A percentile compares a stretch with the other conserved stretches of the same genome.
phyloP scores from a whole-genome alignment of 805 yeast genomes.

The Teunomyces stri region DNA sequence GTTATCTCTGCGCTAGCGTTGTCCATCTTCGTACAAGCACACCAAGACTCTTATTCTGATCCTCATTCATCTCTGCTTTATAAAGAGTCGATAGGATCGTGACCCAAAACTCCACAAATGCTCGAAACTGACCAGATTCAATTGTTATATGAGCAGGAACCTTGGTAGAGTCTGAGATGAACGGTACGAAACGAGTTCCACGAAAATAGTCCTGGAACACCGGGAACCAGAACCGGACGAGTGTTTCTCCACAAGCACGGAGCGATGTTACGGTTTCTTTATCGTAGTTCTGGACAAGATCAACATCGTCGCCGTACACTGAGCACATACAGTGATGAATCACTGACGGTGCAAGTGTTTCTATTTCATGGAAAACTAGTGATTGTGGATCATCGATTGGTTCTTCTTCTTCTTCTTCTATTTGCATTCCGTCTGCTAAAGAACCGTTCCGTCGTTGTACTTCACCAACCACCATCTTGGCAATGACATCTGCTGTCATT shows the following conservation, averaged over 20 bases:
- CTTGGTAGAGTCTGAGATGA: conserved; percentile 14
- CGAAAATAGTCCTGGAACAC: conserved; percentile 54
- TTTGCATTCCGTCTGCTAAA: too few relatives aligned
- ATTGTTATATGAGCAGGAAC: conserved; percentile 13
- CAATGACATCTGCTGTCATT: conserved; percentile 47
- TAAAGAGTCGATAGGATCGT: conserved; percentile 44
- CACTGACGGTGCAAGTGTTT: conserved; percentile 43
- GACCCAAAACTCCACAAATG: conserved; percentile 54
- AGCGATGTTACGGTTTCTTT: conserved; percentile 32
- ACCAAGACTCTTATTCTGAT: conserved; percentile 22
- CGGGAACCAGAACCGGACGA: conserved; percentile 52
- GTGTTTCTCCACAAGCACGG: conserved; percentile 39
- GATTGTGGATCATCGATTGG: background rate
- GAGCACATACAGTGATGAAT: conserved; percentile 50
- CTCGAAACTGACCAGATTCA: conserved; percentile 19
- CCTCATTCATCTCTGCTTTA: conserved; percentile 21
- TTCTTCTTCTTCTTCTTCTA: too few relatives aligned
- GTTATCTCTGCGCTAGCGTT: background rate
- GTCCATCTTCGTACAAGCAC: conserved; percentile 15
- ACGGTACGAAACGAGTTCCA: conserved; percentile 14
- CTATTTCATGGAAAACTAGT: conserved; percentile 1
- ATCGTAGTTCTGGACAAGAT: conserved; percentile 47
- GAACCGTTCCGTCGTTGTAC: too few relatives aligned
- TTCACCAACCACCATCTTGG: conserved; percentile 10
- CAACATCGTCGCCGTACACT: conserved; percentile 58